Base-by-base conservation (phyloP, 2,329 filamentous ascomycete genomes). In the Septoria linicola region DNA sequence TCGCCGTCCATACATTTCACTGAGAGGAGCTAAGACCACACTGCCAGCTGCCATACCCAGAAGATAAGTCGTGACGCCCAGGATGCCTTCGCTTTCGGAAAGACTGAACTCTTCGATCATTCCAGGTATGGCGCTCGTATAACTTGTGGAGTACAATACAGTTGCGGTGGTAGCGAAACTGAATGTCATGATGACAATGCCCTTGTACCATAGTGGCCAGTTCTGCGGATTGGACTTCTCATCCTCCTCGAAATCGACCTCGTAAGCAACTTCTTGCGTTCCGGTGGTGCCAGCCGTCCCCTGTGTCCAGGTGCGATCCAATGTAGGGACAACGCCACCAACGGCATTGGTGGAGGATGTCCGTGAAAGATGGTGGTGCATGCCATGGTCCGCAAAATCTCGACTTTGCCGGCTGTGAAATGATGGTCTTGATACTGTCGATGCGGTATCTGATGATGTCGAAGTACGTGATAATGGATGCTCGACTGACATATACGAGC, bases 41-140 rank as follows among this genome's bases (percentile, higher is more conserved):
- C 81, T 84, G 1, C 89, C 89, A 1, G 77, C 68, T 0, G 87
- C 88, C 40, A 93, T 76, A 4, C 89, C 89, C 19, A 89, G 67
- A 7, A 93, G 76, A 64, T 93, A 95, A 0, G 85, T 84, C 0
- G 89, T 93, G 37, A 95, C 75, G 4, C 89, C 89, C 2, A 93
- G 72, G 0, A 88, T 87, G 0, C 84, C 79, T n/a, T 85, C 68
- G 0, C 81, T 82, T 27, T 80, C 75, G 11, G 73, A 77, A 14
- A 82, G 74, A 31, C 76, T 70, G 59, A 89, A 92, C 44, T 88
- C 84, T 11, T 75, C 30, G 11, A 48, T 30, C 68, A 95, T 80
- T 0, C 86, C 84, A 0, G 81, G 78, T 27, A 87, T 81, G 2
- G 83, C 84, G 0, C 84, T 81, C 1, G 88, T 89, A 66, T 93